Conservation (phyloP, 208 protist genomes). For the Phytomonas sp. region DNA sequence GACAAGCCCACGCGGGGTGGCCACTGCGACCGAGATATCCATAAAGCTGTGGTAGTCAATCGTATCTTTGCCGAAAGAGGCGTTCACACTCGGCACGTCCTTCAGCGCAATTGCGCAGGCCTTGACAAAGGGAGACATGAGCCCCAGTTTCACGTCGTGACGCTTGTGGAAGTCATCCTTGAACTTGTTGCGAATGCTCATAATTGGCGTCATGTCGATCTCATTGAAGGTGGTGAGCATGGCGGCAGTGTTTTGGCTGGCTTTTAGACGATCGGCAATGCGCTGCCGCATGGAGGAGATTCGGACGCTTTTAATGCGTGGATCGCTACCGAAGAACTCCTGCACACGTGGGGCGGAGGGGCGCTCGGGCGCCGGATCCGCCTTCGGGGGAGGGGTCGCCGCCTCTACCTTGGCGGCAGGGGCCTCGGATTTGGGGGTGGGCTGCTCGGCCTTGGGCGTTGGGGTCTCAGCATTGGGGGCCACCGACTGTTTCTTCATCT, state of each 20-base stretch:
- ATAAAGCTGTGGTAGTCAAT: slow-evolving; percentile 98
- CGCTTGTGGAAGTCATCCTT: slow-evolving; percentile 97
- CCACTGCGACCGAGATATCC: slow-evolving; percentile 97
- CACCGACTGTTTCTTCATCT: slow-evolving; percentile 75
- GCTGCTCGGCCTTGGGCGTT: slow-evolving; percentile 21
- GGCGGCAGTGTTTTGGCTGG: slow-evolving; percentile 97
- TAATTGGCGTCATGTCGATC: slow-evolving; percentile 95
- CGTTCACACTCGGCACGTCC: slow-evolving; percentile 96
- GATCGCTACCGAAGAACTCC: slow-evolving; percentile 37
- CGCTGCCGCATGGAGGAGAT: slow-evolving; percentile 94
- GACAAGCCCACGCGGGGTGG: slow-evolving; percentile 95
- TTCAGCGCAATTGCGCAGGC: slow-evolving; percentile 92
- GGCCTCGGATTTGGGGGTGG: not conserved
- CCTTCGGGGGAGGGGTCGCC: not conserved
- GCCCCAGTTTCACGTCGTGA: slow-evolving; percentile 97
- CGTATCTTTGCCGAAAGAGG: slow-evolving; percentile 89
- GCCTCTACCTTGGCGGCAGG: slow-evolving; percentile 1
- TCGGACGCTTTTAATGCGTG: slow-evolving; percentile 74
- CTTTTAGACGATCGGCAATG: slow-evolving; percentile 97
- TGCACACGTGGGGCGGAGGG: slow-evolving; percentile 22
- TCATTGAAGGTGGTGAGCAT: slow-evolving; percentile 99
- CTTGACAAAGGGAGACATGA: slow-evolving; percentile 99
- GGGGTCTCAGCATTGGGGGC: slow-evolving; percentile 27
- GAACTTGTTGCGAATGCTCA: slow-evolving; percentile 93
- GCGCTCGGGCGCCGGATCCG: not conserved